Base-by-base conservation (phyloP, 257 asterid species). In the Verbena officinalis region DNA sequence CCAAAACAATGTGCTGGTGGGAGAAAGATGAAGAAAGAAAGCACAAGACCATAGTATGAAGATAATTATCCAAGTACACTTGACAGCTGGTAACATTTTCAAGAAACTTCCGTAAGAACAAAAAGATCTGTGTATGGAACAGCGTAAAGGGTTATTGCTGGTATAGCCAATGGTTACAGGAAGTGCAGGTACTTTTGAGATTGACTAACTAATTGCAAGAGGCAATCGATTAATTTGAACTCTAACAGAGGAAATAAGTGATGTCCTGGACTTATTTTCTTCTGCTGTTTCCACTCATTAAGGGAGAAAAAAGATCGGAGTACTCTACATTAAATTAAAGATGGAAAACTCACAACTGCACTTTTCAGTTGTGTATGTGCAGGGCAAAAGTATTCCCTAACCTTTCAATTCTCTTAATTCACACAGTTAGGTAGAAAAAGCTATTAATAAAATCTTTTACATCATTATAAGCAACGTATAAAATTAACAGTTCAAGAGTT, bases 21-120 rank as follows among this genome's bases (percentile, higher is more conserved):
- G 64, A 72, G 70, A 63, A 51, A 49, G 67, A 36, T 42, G 58
- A 19, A 61, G 65, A 61, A 46, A 55, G 54, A 22, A 55, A 62
- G 34, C 45, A 51, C 33, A 17, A 54, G 64, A 58, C 49, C n/a
- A 43, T 39, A 48, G 23, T 20, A 13, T 11, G 40, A 57, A 50
- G 23, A 56, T 27, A 45, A 55, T 36, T 59, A 57, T 30, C 9
- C 5, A 31, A 22, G 62, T 17, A 45, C 11, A 49, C 42, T 56
- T 33, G 6, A 60, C 59, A 19, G 31, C 22, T 36, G 34, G 17
- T 64, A 15, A 36, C n/a, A n/a, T 44, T 44, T 44, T n/a, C 21
- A 44, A 44, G 50, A 15, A 44, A 21, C 54, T 34, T 34, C 30
- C 11, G 36, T 55, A 13, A 27, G 71, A 7, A 24, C 3, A 16